Evolutionary conservation across 768 basidiomycete species (phyloP).

Genomic region (Rickenella mellea): DNA sequence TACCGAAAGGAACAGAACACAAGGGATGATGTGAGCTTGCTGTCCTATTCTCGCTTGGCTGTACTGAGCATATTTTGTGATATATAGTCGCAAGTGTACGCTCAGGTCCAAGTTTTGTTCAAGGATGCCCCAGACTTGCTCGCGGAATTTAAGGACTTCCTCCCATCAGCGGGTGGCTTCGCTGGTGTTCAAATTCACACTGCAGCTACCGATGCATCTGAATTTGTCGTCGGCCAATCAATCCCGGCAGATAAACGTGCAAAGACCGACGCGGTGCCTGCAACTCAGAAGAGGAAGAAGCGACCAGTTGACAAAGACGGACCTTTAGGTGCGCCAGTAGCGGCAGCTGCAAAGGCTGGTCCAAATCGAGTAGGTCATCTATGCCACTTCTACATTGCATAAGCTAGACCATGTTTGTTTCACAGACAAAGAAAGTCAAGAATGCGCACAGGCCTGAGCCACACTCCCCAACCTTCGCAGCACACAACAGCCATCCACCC

Average conservation of each 20-base stretch:
- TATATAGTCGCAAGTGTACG: constrained; percentile 61
- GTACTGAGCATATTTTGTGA: constrained; percentile 6
- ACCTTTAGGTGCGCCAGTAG: constrained; percentile 35
- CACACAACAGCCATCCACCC: too few species aligned
- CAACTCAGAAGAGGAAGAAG: constrained; percentile 49
- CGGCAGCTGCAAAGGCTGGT: constrained; percentile 39
- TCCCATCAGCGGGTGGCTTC: constrained; percentile 36
- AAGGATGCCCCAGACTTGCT: constrained; percentile 74
- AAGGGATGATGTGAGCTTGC: constrained; percentile 53
- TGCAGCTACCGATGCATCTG: constrained; percentile 3
- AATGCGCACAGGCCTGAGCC: background rate
- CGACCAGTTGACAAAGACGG: constrained; percentile 63
- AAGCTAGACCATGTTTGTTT: constrained; percentile 1
- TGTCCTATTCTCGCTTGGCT: constrained; percentile 5
- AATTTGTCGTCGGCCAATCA: constrained; percentile 1
- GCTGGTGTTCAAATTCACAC: background rate
- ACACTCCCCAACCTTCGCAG: background rate
- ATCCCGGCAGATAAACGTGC: background rate
- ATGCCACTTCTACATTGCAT: constrained; percentile 1
- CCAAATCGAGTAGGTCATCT: constrained; percentile 35
- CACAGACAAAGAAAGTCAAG: background rate
- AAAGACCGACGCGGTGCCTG: background rate
- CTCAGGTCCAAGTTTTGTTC: constrained; percentile 73
- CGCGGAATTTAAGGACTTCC: constrained; percentile 73
- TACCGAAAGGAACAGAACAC: constrained; percentile 66